Evolutionary conservation across 129 eudicot species (phyloP).

Genomic region (Calendula officinalis): DNA sequence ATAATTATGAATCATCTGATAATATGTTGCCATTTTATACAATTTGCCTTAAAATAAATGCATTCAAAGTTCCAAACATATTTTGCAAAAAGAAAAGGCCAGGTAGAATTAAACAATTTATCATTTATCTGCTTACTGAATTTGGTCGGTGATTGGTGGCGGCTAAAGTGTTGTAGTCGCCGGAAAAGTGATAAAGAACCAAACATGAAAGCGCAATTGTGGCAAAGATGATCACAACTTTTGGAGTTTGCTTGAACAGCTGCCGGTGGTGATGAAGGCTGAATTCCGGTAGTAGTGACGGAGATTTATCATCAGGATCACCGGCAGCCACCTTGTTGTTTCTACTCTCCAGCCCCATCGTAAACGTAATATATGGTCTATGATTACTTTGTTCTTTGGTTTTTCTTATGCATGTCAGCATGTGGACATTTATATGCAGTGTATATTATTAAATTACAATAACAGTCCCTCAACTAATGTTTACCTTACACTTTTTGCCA

Average conservation of each 20-base stretch:
- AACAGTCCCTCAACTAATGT: constrained; percentile 3
- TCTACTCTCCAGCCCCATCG: constrained; percentile 26
- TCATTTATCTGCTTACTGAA: constrained; percentile 16
- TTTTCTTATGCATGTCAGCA: background rate
- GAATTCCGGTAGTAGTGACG: constrained; percentile 14
- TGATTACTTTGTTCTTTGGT: constrained; percentile 11
- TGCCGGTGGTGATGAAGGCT: constrained; percentile 2
- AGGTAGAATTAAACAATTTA: background rate
- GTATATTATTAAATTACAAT: background rate
- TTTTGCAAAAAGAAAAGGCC: background rate
- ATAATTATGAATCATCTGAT: too few species aligned
- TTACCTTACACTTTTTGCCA: background rate
- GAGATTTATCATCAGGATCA: constrained; percentile 8
- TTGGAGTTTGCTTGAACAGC: constrained; percentile 20
- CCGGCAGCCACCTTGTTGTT: constrained; percentile 12
- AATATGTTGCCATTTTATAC: too few species aligned
- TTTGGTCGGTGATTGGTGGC: background rate
- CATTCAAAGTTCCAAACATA: too few species aligned
- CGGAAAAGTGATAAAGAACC: constrained; percentile 18
- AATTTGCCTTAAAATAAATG: too few species aligned
- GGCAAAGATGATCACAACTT: constrained; percentile 22
- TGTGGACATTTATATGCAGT: background rate
- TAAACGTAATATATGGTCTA: constrained; percentile 9
- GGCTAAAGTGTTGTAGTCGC: constrained; percentile 18
- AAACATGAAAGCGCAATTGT: constrained; percentile 25